phyloP scores from a whole-genome alignment of 164 flowering plant species.

The Litsea cubeba region DNA sequence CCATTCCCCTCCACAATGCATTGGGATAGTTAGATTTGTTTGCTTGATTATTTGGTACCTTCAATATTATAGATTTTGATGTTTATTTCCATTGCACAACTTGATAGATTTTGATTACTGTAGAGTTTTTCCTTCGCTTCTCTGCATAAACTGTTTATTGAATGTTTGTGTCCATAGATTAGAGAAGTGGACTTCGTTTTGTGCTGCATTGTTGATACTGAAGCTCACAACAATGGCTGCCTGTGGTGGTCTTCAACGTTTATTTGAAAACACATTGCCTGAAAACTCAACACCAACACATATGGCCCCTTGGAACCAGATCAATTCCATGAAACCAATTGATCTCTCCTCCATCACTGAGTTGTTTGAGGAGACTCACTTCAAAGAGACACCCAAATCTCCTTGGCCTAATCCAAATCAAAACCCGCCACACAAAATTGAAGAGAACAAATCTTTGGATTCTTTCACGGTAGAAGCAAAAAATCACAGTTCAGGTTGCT shows the following conservation, averaged over 20 bases:
- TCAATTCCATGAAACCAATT: conserved; percentile 21
- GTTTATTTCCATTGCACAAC: too few species aligned
- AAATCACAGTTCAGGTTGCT: not conserved
- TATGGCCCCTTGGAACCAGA: conserved; percentile 49
- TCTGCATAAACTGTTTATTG: not conserved
- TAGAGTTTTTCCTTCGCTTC: not conserved
- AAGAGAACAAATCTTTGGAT: conserved; percentile 6
- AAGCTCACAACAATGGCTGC: conserved; percentile 43
- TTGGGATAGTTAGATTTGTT: too few species aligned
- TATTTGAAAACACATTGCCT: conserved; percentile 54
- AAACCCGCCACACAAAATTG: not conserved
- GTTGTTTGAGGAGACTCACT: conserved; percentile 69
- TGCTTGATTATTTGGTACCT: too few species aligned
- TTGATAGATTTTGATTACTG: too few species aligned
- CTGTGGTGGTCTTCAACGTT: conserved; percentile 59
- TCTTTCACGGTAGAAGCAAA: conserved; percentile 3
- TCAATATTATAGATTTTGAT: too few species aligned
- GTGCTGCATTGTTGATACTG: not conserved
- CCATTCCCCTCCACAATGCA: too few species aligned
- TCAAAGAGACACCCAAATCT: conserved; percentile 34
- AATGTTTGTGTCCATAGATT: not conserved
- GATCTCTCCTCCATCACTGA: conserved; percentile 51
- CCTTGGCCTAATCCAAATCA: not conserved
- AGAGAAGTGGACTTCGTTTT: not conserved
- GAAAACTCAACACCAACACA: conserved; percentile 51